These are phyloP conservation scores for Neckera pumila DNA, from an alignment of 225 moss, liverwort and hornwort species.

Conservation along the genomic window DNA sequence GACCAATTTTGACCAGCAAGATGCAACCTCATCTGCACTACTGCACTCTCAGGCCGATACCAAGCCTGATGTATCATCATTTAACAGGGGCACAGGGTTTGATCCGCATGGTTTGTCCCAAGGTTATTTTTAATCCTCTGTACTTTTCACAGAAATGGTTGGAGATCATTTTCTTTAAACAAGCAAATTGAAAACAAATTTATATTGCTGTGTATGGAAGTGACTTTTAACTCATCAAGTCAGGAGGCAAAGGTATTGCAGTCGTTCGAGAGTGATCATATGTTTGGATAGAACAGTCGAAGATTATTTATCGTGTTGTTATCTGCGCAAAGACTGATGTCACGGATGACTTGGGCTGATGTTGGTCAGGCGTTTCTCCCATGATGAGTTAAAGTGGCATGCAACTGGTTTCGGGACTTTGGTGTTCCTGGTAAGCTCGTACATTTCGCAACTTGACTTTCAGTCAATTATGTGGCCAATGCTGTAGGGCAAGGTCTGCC, in stretches of 20 bases:
- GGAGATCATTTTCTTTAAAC: neutral
- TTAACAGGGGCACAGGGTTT: conserved; percentile 34
- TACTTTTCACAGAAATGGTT: neutral
- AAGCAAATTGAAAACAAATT: neutral
- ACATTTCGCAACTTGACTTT: neutral
- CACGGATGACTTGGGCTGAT: neutral
- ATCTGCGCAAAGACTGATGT: neutral
- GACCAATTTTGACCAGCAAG: conserved; percentile 36
- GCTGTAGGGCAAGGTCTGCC: neutral
- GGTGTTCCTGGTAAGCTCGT: conserved; percentile 17
- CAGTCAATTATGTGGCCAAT: neutral
- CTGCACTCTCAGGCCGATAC: conserved; percentile 33
- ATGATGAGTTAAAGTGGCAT: conserved; percentile 32
- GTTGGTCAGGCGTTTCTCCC: conserved; percentile 28
- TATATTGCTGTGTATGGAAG: neutral
- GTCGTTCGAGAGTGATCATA: neutral
- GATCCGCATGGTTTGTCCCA: conserved; percentile 42
- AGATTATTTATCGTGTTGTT: neutral
- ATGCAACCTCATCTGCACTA: conserved; percentile 34
- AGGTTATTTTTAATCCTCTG: conserved; percentile 9
- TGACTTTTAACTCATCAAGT: neutral
- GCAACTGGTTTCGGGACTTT: neutral
- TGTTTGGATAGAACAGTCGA: neutral
- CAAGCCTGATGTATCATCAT: conserved; percentile 43
- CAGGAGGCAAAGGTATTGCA: neutral